These are phyloP conservation scores for button mushroom (Agaricus bisporus) DNA, from an alignment of 768 basidiomycete species.

Conservation along the genomic window DNA sequence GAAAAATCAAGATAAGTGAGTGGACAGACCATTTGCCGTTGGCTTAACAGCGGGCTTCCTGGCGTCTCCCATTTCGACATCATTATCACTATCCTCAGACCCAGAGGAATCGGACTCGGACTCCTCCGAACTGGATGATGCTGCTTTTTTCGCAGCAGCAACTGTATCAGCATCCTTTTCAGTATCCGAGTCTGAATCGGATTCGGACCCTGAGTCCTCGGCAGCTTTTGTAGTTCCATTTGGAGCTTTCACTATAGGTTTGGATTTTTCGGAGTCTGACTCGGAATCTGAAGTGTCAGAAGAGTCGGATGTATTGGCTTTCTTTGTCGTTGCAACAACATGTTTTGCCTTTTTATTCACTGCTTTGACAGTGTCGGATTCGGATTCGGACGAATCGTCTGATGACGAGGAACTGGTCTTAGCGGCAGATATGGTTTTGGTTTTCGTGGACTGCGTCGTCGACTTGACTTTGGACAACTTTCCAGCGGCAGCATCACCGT, in stretches of 20 bases:
- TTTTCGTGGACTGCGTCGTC: not conserved
- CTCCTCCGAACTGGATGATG: slow-evolving; percentile 12
- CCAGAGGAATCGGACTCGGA: slow-evolving; percentile 18
- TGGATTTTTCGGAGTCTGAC: slow-evolving; percentile 19
- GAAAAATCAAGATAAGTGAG: not conserved
- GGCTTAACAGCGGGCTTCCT: slow-evolving; percentile 23
- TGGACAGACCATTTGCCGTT: slow-evolving; percentile 26
- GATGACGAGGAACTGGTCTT: slow-evolving; percentile 13
- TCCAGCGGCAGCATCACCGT: slow-evolving; percentile 5
- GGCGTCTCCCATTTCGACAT: slow-evolving; percentile 55
- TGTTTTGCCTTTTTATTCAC: slow-evolving; percentile 14
- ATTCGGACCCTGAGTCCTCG: slow-evolving; percentile 23
- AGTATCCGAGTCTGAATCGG: slow-evolving; percentile 16
- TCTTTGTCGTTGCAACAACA: slow-evolving; percentile 5
- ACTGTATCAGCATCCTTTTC: slow-evolving; percentile 19
- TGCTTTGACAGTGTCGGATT: slow-evolving; percentile 15
- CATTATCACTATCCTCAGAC: slow-evolving; percentile 38
- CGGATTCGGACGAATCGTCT: slow-evolving; percentile 11
- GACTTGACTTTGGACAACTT: slow-evolving; percentile 1
- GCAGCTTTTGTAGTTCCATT: slow-evolving; percentile 19
- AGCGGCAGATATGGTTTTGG: slow-evolving; percentile 13
- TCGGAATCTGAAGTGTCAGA: slow-evolving; percentile 7
- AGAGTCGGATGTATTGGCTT: slow-evolving; percentile 14
- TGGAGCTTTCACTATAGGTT: slow-evolving; percentile 14
- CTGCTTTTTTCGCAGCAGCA: slow-evolving; percentile 22